These are phyloP conservation scores for Colletotrichum cordylinicola DNA, from an alignment of 2,329 filamentous ascomycete genomes.

Conservation along the genomic window DNA sequence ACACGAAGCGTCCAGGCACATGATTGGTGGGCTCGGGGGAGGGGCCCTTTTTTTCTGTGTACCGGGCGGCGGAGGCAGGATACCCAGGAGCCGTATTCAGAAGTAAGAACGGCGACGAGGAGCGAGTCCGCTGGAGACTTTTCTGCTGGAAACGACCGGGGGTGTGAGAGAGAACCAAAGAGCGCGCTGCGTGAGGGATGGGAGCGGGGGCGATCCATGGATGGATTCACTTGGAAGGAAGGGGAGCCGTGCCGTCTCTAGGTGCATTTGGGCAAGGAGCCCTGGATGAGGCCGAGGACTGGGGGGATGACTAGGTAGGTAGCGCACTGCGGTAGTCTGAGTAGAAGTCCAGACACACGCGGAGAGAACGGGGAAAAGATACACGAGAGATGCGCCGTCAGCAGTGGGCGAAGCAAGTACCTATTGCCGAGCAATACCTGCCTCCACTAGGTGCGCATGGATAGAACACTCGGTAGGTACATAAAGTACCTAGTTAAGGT, in stretches of 20 bases:
- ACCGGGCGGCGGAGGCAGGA: background rate
- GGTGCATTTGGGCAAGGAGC: background rate
- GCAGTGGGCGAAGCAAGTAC: background rate
- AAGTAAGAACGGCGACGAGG: background rate
- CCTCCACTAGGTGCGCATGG: background rate
- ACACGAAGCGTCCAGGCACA: conserved; percentile 7
- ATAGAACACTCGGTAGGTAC: background rate
- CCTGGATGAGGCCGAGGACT: background rate
- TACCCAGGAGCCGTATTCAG: background rate
- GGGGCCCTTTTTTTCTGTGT: background rate
- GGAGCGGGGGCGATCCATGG: background rate
- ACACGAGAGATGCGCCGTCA: background rate
- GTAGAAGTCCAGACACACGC: background rate
- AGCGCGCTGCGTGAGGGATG: background rate
- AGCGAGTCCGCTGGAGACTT: background rate
- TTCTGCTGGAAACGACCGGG: background rate
- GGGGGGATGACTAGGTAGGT: background rate
- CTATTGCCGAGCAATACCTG: background rate
- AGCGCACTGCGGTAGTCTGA: background rate
- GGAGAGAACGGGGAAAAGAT: background rate
- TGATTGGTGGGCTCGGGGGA: conserved; percentile 9
- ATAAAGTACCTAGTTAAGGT: background rate
- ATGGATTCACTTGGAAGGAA: background rate
- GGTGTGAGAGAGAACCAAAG: background rate
- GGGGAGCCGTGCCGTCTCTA: background rate